Evolutionary conservation across 2,329 filamentous ascomycete species (phyloP).

Genomic region (Bipolaris zeicola): DNA sequence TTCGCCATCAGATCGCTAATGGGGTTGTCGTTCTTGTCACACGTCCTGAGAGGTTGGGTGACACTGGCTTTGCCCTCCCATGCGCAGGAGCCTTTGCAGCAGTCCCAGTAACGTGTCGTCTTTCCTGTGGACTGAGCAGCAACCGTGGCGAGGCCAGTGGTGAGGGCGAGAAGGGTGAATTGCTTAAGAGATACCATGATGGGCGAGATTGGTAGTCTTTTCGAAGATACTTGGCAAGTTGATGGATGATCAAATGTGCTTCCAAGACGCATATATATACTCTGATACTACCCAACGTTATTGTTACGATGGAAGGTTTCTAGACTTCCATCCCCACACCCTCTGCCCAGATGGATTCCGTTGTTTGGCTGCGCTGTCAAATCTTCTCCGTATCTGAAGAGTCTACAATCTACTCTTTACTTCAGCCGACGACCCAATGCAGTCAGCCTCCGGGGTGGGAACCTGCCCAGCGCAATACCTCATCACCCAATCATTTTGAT

Average conservation of each 20-base stretch:
- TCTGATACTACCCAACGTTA: background rate
- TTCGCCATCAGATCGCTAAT: slow-evolving; percentile 57
- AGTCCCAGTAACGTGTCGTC: slow-evolving; percentile 58
- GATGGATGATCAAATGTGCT: background rate
- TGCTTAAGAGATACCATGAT: slow-evolving; percentile 39
- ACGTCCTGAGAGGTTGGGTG: slow-evolving; percentile 59
- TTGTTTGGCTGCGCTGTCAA: background rate
- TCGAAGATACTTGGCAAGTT: background rate
- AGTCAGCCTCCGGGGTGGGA: slow-evolving; percentile 1
- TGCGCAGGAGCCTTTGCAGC: slow-evolving; percentile 72
- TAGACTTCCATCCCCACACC: slow-evolving; percentile 10
- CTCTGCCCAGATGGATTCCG: background rate
- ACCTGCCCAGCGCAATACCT: slow-evolving; percentile 1
- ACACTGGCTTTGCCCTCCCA: slow-evolving; percentile 64
- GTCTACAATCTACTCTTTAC: slow-evolving; percentile 14
- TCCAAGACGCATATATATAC: slow-evolving; percentile 7
- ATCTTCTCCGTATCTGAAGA: slow-evolving; percentile 5
- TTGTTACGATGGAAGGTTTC: background rate
- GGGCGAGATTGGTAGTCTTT: background rate
- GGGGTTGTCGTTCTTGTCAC: slow-evolving; percentile 62
- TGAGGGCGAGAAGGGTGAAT: slow-evolving; percentile 33
- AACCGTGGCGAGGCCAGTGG: slow-evolving; percentile 33
- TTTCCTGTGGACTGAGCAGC: slow-evolving; percentile 37
- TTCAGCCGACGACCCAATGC: slow-evolving; percentile 16
- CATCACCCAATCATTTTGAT: background rate